Evolutionary conservation across 2,329 filamentous ascomycete genomes (phyloP).

Genomic region (Coniochaeta sp.): DNA sequence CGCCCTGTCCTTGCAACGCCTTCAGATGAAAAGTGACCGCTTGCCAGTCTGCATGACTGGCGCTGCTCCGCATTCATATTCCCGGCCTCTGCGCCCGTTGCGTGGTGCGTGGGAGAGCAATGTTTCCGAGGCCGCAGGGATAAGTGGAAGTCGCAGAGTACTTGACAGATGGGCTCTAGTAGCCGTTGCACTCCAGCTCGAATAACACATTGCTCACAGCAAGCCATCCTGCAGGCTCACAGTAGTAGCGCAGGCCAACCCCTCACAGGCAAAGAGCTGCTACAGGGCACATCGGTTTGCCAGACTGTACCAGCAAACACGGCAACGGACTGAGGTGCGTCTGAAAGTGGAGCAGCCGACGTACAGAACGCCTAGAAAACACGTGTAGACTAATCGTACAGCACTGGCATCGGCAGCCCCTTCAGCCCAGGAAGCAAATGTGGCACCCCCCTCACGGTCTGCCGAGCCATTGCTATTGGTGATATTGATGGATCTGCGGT

Average conservation of each 20-base stretch:
- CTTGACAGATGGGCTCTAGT: neutral
- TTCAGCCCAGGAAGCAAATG: neutral
- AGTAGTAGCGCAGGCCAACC: neutral
- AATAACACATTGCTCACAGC: neutral
- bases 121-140: neutral
- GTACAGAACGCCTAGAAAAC: neutral
- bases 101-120: neutral
- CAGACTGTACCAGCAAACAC: neutral
- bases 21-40: neutral
- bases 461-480: neutral
- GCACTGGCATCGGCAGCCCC: neutral
- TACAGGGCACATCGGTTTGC: neutral
- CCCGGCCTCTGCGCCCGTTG: neutral
- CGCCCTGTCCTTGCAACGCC: neutral
- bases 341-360: neutral
- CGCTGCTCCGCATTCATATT: neutral
- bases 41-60: neutral
- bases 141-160: neutral
- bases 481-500: neutral
- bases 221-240: neutral
- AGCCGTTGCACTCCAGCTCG: neutral
- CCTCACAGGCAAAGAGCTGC: neutral
- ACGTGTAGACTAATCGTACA: neutral
- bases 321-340: neutral
- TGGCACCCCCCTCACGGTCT: neutral